These are phyloP conservation scores for Leishmania tarentolae DNA, from an alignment of 208 protist genomes.

Conservation along the genomic window DNA sequence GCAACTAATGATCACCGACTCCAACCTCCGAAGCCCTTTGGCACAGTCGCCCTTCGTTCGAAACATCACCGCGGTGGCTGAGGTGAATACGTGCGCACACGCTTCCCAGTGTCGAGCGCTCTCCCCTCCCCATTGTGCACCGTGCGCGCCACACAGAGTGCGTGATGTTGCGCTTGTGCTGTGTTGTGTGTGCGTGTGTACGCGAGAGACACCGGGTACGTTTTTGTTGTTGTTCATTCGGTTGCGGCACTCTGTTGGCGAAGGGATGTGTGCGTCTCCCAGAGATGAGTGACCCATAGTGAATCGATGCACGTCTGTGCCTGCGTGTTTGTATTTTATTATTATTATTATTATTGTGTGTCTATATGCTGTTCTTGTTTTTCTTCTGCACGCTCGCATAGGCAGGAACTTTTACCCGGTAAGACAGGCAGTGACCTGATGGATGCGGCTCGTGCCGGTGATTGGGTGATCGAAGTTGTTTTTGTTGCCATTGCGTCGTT, in stretches of 20 bases:
- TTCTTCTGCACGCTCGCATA: neutral
- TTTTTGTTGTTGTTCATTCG: neutral
- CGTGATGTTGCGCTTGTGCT: neutral
- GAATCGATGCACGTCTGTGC: neutral
- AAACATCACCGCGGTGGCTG: neutral
- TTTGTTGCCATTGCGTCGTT: too few species aligned
- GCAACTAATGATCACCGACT: slow-evolving; percentile 6
- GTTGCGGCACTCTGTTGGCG: neutral
- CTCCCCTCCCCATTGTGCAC: neutral
- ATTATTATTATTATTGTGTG: too few species aligned
- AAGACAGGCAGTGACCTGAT: neutral
- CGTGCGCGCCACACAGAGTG: neutral
- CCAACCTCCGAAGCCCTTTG: neutral
- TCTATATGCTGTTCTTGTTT: neutral
- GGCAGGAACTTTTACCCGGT: neutral
- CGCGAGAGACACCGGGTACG: neutral
- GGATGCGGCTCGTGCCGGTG: neutral
- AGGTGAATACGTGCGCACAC: neutral
- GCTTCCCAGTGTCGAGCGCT: neutral
- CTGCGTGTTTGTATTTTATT: too few species aligned
- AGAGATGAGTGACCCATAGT: neutral
- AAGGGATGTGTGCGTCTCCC: neutral
- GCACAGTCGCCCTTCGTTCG: neutral
- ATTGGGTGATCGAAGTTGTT: neutral
- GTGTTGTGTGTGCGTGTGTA: slow-evolving; percentile 1